Conservation (phyloP, 2,329 filamentous ascomycete species). For the Talaromyces sp. region DNA sequence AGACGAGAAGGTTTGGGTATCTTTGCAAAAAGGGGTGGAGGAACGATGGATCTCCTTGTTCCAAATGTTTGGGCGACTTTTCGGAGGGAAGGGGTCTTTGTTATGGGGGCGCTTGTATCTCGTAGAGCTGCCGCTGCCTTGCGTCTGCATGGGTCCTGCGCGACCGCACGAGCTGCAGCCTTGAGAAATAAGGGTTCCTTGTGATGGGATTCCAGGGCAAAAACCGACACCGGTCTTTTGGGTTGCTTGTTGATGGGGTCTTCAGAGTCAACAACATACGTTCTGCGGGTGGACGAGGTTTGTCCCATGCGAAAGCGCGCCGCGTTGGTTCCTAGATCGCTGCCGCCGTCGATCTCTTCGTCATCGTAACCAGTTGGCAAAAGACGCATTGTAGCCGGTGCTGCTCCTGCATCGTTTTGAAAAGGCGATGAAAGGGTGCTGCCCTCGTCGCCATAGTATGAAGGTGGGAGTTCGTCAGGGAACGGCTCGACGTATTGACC, state of each 20-base stretch:
- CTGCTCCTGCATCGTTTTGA: constrained; percentile 21
- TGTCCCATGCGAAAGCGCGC: constrained; percentile 30
- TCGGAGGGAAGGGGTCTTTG: background rate
- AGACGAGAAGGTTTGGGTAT: constrained; percentile 11
- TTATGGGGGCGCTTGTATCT: background rate
- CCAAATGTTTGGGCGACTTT: background rate
- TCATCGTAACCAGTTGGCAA: constrained; percentile 40
- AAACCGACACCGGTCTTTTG: constrained; percentile 11
- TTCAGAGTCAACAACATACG: constrained; percentile 35
- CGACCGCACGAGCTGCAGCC: constrained; percentile 14
- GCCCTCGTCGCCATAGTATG: constrained; percentile 26
- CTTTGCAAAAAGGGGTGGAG: constrained; percentile 2
- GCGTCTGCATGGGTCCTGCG: constrained; percentile 19
- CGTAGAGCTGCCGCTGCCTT: constrained; percentile 13
- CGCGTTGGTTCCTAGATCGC: constrained; percentile 24
- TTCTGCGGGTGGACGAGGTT: constrained; percentile 27
- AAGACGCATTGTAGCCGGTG: constrained; percentile 44
- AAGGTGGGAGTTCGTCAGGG: constrained; percentile 43
- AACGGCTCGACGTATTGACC: constrained; percentile 27
- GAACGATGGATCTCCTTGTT: background rate
- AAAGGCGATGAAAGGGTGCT: constrained; percentile 31
- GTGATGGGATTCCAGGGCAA: constrained; percentile 19
- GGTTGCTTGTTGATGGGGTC: background rate
- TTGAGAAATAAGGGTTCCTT: constrained; percentile 15
- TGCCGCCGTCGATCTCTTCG: constrained; percentile 31